Conservation (phyloP, 257 asterid genomes). For the Voacanga thouarsii region DNA sequence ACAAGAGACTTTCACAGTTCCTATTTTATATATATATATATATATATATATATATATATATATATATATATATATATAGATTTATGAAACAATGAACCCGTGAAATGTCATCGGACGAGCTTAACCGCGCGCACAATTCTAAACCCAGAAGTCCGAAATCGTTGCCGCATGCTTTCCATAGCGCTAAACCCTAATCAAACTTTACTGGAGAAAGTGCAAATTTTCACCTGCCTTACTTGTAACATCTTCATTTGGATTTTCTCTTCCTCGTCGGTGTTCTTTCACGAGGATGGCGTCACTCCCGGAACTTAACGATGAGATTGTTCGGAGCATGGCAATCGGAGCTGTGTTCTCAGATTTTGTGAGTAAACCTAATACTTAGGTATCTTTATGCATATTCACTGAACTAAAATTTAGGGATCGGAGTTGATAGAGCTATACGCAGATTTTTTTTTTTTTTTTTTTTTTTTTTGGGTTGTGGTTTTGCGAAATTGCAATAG, state of each 20-base stretch:
- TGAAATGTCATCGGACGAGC: no score
- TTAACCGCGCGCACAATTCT: background rate
- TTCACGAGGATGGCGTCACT: constrained; percentile 40
- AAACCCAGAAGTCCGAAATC: background rate
- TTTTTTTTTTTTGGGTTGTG: background rate
- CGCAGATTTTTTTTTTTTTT: background rate
- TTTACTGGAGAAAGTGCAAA: background rate
- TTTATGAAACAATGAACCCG: no score
- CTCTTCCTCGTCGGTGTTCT: background rate
- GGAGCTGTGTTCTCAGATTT: constrained; percentile 90
- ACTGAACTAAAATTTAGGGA: background rate
- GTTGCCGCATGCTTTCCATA: background rate
- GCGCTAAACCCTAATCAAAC: constrained; percentile 7
- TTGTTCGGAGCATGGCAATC: constrained; percentile 70
- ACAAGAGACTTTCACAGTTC: no score
- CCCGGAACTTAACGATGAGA: constrained; percentile 62
- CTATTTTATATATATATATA: no score
- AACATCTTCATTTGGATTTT: background rate
- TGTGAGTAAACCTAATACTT: constrained; percentile 39
- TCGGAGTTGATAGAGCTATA: background rate
- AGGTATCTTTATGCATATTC: background rate
- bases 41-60: no score
- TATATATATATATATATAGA: no score
- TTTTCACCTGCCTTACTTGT: background rate
- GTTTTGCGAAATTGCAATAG: background rate